Evolutionary conservation across 2,329 filamentous ascomycete genomes (phyloP), one percentile per base, ranked within the genome.

Genomic region (Alternaria sp.): DNA sequence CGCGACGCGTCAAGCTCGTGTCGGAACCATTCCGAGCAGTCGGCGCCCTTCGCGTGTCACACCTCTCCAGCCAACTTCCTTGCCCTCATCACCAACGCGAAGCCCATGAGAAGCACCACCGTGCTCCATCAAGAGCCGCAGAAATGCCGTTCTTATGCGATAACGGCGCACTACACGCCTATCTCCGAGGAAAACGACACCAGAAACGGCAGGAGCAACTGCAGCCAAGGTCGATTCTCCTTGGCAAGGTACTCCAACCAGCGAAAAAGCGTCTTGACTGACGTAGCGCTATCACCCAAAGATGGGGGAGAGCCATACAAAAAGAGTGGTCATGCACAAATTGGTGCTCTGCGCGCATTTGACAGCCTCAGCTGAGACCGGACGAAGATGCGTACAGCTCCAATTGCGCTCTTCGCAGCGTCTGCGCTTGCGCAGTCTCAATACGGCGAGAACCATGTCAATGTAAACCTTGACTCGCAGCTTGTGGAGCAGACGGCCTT

Each of bases 401-500:
- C 43, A 7, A 21, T 55, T 19, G 60, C 21, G 17, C 15, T 69
- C 26, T 69, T 70, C 30, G 63, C 68, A 13, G 63, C 62, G 8
- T 57, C 64, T 10, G 66, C 64, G 15, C 30, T 67, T 17, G 69
- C 70, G 12, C 72, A 74, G 58, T 59, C 72, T 12, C 63, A 70
- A 49, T 79, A 79, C 68, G 77, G 77, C 50, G 66, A 77, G 28
- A 79, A 79, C 47, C 72, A 74, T 59, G 71, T 73, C 25, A 43
- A 51, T 6, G 65, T 75, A 5, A 67, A 67, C 11, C 62, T 67
- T n/a, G 76, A 80, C 61, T 68, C 72, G 64, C 67, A 75, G 26
- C 58, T 76, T 13, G 68, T 76, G n/a, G 75, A 80, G 58, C 75
- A 74, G n/a, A 67, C 57, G 10, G 74, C 74, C 4, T 80, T 80